These are phyloP conservation scores for Tetraselmis chui DNA, from an alignment of 139 green algal genomes.

Conservation along the genomic window DNA sequence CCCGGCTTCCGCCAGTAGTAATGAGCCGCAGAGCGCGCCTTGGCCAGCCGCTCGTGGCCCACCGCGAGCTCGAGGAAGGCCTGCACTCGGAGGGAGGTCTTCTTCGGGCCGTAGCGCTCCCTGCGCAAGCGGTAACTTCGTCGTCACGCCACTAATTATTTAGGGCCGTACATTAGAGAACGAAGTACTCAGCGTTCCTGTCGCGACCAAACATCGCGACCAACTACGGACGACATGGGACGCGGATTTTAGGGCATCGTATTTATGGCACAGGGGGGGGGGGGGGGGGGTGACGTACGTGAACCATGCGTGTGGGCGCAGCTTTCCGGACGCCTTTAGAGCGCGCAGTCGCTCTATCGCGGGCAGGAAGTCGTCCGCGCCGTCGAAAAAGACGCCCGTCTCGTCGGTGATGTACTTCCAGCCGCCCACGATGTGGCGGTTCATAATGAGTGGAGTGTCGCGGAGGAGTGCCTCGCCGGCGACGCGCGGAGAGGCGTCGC, in stretches of 20 bases:
- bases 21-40: neutral
- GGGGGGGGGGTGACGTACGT: neutral
- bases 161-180: too few species aligned
- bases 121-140: too few species aligned
- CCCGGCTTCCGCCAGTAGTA: too few species aligned
- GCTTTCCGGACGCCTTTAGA: neutral
- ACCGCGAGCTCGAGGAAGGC: slow-evolving; percentile 18
- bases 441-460: slow-evolving; percentile 16
- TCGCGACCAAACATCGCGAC: too few species aligned
- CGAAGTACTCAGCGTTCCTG: too few species aligned
- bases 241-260: too few species aligned
- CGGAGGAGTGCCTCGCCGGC: slow-evolving; percentile 16
- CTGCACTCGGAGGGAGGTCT: slow-evolving; percentile 7
- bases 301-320: slow-evolving; percentile 16
- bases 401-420: slow-evolving; percentile 27
- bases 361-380: slow-evolving; percentile 1
- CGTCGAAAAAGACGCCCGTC: slow-evolving; percentile 19
- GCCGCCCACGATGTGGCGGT: slow-evolving; percentile 22
- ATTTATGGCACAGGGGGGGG: too few species aligned
- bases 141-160: too few species aligned
- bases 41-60: slow-evolving; percentile 5
- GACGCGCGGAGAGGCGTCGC: slow-evolving; percentile 26
- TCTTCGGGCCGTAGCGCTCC: slow-evolving; percentile 8
- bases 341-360: neutral
- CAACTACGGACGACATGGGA: too few species aligned